Evolutionary conservation across 2,329 filamentous ascomycete genomes (phyloP), one percentile per base, ranked within the genome.

Genomic region (Diaporthe humulicola): DNA sequence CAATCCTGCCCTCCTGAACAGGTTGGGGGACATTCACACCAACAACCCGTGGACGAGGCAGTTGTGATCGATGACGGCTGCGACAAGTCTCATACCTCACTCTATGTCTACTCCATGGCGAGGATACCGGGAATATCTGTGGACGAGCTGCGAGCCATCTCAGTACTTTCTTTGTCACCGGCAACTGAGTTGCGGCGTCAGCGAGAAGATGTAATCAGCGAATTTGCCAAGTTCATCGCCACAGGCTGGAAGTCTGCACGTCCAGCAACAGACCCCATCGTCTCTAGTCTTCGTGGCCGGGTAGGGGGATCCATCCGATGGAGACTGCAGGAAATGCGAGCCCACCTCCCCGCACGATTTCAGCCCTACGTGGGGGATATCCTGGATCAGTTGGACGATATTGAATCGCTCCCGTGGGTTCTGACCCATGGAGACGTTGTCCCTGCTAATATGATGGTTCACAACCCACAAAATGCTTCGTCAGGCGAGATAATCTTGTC

Each of bases 371-470:
- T 80, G 54, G 69, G 56, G 6, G 78, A 77, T 3, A 67, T 83
- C 0, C 77, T 84, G 9, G 73, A 71, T 10, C 77, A 80, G 22
- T 71, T 87, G 19, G 77, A 77, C 3, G 75, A 78, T 3, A 84
- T 89, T 33, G 83, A 86, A 74, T 73, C 73, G 9, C 81, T 90
- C 5, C 89, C 90, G 0, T 88, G 90, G 82, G 86, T 88, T 5
- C 80, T 93, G 15, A 92, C 87, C 8, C 91, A 93, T 71, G 91
- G 91, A 0, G 91, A 93, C 77, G 81, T 93, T 7, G 82, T 91
- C 0, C 84, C 89, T 0, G 85, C 85, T 2, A 93, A 93, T 75
- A 86, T 93, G 57, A 85, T 92, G 78, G 84, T 91, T 0, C 82
- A 87, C 15, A 28, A 36, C 28, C 4, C 67, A 25, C 19, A 30